Percentiles rank a stretch among this genome's conserved stretches.
phyloP scores from a whole-genome alignment of 208 protist genomes.

The Acanthamoeba lenticulata region DNA sequence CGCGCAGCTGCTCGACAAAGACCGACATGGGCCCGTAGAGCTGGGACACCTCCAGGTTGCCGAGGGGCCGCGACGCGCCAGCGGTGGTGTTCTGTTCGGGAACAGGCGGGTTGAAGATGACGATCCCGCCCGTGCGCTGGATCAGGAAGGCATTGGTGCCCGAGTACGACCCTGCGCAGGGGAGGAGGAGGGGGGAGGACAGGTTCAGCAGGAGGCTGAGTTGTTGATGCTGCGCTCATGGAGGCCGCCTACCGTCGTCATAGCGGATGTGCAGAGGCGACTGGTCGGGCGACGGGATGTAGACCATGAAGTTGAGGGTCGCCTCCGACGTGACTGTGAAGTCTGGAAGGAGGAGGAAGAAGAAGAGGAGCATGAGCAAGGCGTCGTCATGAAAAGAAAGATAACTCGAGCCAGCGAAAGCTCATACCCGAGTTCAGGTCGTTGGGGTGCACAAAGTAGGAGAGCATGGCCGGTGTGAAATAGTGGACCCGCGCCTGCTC shows the following conservation, averaged over 20 bases:
- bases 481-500: not conserved
- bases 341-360: no score
- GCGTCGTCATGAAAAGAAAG: not conserved
- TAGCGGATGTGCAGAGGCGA: slow-evolving; percentile 67
- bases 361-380: no score
- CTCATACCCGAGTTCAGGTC: slow-evolving; percentile 19
- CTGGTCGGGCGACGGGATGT: slow-evolving; percentile 70
- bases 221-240: not conserved
- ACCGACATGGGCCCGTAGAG: slow-evolving; percentile 45
- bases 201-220: no score
- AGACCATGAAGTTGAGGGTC: slow-evolving; percentile 83
- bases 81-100: not conserved
- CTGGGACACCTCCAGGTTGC: not conserved
- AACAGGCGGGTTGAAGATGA: slow-evolving; percentile 83
- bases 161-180: slow-evolving; percentile 54
- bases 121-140: slow-evolving; percentile 81
- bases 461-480: slow-evolving; percentile 16
- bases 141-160: slow-evolving; percentile 77
- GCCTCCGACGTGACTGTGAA: slow-evolving; percentile 71
- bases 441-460: slow-evolving; percentile 10
- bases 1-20: slow-evolving; percentile 74
- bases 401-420: not conserved
- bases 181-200: no score
- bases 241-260: not conserved
- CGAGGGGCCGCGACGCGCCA: not conserved